Evolutionary conservation across 305 asterid genomes (phyloP).

Genomic region (Fraxinus ornus): DNA sequence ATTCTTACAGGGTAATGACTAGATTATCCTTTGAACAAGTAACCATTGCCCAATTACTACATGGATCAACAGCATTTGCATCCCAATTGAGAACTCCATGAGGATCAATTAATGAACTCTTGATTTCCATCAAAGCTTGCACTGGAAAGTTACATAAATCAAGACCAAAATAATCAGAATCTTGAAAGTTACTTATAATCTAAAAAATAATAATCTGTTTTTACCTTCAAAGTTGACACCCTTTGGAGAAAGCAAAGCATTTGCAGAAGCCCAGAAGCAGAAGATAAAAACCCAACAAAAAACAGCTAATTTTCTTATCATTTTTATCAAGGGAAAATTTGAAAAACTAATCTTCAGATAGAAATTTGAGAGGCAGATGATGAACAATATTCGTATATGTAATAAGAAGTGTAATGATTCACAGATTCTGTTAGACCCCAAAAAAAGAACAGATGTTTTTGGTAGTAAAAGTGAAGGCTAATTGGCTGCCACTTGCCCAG

Average conservation of each 20-base stretch:
- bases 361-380: slow-evolving; percentile 10
- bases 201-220: not conserved
- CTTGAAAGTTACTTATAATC: not conserved
- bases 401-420: slow-evolving; percentile 29
- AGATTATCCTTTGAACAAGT: not conserved
- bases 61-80: not conserved
- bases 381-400: slow-evolving; percentile 9
- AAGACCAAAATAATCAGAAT: not conserved
- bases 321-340: not conserved
- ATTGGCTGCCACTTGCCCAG: not conserved
- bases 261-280: slow-evolving; percentile 34
- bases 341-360: not conserved
- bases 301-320: not conserved
- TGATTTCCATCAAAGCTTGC: not conserved
- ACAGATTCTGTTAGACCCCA: slow-evolving; percentile 39
- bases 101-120: not conserved
- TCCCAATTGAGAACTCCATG: not conserved
- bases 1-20: not conserved
- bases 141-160: not conserved
- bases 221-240: not conserved
- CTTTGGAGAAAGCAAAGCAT: slow-evolving; percentile 60
- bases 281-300: slow-evolving; percentile 1
- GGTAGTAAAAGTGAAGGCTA: not conserved
- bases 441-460: not conserved
- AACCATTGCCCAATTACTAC: not conserved